phyloP scores from a whole-genome alignment of 2,329 filamentous ascomycete genomes.

The Microdochium bolleyi region DNA sequence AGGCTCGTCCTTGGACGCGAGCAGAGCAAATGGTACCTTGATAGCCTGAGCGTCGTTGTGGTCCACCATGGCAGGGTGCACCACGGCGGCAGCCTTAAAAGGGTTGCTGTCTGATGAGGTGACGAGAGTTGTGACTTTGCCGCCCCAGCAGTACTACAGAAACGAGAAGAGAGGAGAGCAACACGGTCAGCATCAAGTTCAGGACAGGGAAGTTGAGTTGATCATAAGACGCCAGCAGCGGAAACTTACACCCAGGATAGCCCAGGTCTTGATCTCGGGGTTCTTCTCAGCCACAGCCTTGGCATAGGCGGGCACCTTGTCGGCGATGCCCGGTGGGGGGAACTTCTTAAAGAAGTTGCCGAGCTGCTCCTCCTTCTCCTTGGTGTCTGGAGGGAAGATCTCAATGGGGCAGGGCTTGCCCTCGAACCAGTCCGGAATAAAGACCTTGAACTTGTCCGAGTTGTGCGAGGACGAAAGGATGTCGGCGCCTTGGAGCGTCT shows the following conservation, averaged over 20 bases:
- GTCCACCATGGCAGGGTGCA: conserved; percentile 58
- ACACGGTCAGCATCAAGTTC: not conserved
- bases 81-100: conserved; percentile 45
- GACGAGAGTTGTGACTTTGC: conserved; percentile 52
- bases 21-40: conserved; percentile 51
- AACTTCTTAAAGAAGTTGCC: conserved; percentile 48
- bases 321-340: conserved; percentile 37
- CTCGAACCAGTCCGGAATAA: conserved; percentile 88
- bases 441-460: conserved; percentile 69
- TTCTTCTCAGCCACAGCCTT: conserved; percentile 43
- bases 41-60: conserved; percentile 50
- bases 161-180: conserved; percentile 3
- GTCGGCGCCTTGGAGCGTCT: conserved; percentile 64
- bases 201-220: not conserved
- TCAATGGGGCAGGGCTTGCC: conserved; percentile 56
- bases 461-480: conserved; percentile 48
- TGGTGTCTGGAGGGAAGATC: conserved; percentile 54
- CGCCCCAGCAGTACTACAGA: conserved; percentile 60
- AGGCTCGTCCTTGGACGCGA: conserved; percentile 60
- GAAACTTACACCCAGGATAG: conserved; percentile 48
- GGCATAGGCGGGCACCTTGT: conserved; percentile 45
- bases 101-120: conserved; percentile 41
- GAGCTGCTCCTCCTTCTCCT: conserved; percentile 55
- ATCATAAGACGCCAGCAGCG: not conserved
- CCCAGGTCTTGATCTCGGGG: conserved; percentile 49